Evolutionary conservation across 208 protist genomes (phyloP).

Genomic region (Wallacemonas rigidus): DNA sequence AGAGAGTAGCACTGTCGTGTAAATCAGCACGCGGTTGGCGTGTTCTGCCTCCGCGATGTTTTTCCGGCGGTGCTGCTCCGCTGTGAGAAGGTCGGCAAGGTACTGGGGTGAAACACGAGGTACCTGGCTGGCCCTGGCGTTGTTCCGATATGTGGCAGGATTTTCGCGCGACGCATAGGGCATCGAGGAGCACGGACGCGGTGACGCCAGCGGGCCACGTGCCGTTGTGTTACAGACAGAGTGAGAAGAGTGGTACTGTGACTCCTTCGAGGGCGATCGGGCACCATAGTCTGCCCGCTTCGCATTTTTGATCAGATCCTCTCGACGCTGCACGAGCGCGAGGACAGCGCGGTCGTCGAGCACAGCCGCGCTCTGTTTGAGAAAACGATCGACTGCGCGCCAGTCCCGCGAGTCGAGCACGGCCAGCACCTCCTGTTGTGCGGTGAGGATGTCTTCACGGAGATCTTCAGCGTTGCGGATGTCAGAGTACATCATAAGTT

Average conservation of each 20-base stretch:
- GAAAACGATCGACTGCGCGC: constrained; percentile 52
- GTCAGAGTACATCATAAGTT: constrained; percentile 74
- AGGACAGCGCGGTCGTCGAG: constrained; percentile 59
- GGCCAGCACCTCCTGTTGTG: constrained; percentile 34
- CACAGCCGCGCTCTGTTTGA: constrained; percentile 44
- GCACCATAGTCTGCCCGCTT: neutral
- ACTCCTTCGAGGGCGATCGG: too few relatives aligned
- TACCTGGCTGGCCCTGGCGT: neutral
- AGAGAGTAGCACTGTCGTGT: constrained; percentile 25
- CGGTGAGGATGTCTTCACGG: constrained; percentile 39
- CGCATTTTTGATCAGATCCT: constrained; percentile 32
- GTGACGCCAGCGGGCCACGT: too few relatives aligned
- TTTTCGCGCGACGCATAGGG: too few relatives aligned
- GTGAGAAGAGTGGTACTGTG: too few relatives aligned
- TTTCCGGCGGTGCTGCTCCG: constrained; percentile 27
- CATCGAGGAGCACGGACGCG: too few relatives aligned
- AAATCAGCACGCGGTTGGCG: constrained; percentile 23
- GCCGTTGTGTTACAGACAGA: too few relatives aligned
- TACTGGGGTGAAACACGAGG: neutral
- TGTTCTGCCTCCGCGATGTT: constrained; percentile 26
- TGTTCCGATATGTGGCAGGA: neutral
- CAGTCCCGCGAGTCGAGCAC: constrained; percentile 46
- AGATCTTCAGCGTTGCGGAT: constrained; percentile 63
- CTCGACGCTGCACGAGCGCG: constrained; percentile 55
- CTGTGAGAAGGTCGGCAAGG: constrained; percentile 12